Conservation (phyloP, 345 rosid species). For the Lagerstroemia speciosa region DNA sequence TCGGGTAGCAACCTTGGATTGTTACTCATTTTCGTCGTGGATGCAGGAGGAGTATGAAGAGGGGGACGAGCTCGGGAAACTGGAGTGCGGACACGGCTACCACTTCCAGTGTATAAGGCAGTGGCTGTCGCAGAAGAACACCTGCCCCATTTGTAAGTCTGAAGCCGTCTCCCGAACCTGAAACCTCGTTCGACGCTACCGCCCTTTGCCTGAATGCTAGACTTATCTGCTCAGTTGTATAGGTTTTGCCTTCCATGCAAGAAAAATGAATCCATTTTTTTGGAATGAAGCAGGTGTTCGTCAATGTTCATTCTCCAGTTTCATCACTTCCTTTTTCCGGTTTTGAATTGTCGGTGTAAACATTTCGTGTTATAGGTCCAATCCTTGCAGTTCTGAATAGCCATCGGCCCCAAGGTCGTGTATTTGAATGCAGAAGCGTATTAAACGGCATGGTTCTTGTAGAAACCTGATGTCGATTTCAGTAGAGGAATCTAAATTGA, state of each 20-base stretch:
- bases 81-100: slow-evolving; percentile 70
- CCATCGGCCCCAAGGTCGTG: neutral
- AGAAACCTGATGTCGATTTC: neutral
- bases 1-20: neutral
- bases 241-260: slow-evolving; percentile 18
- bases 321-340: neutral
- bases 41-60: slow-evolving; percentile 71
- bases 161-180: slow-evolving; percentile 42
- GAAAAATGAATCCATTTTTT: slow-evolving; percentile 10
- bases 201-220: neutral
- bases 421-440: neutral
- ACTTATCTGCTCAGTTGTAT: slow-evolving; percentile 21
- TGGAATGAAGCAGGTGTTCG: neutral
- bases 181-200: neutral
- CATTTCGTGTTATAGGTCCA: neutral
- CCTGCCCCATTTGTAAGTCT: slow-evolving; percentile 76
- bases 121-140: slow-evolving; percentile 75
- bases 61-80: slow-evolving; percentile 56
- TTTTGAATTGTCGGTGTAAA: too few species aligned
- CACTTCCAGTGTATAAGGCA: slow-evolving; percentile 76
- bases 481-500: neutral
- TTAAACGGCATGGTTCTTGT: too few species aligned
- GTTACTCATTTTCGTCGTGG: neutral
- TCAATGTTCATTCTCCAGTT: slow-evolving; percentile 1
- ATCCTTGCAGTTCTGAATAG: neutral